phyloP scores from a whole-genome alignment of 805 yeast genomes.

The Phaffomyces antillensis region DNA sequence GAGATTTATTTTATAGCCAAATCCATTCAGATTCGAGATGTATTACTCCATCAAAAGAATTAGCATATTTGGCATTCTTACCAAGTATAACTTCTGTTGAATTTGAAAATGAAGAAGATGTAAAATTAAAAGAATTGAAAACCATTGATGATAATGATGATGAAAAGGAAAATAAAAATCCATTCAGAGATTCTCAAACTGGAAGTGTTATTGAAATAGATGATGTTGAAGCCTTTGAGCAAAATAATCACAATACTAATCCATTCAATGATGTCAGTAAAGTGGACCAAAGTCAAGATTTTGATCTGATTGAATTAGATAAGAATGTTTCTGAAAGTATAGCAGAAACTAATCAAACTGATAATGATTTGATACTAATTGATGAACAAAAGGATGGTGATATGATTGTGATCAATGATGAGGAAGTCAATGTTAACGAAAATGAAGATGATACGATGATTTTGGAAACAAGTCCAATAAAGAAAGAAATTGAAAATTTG shows the following conservation, averaged over 20 bases:
- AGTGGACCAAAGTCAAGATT: background rate
- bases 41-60: constrained; percentile 74
- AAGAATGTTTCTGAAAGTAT: too few relatives aligned
- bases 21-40: constrained; percentile 53
- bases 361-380: background rate
- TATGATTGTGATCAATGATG: constrained; percentile 17
- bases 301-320: constrained; percentile 6
- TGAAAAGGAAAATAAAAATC: background rate
- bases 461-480: constrained; percentile 1
- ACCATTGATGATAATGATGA: constrained; percentile 1
- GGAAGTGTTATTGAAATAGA: too few relatives aligned
- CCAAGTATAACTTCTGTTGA: constrained; percentile 63
- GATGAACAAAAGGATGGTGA: constrained; percentile 6
- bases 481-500: background rate
- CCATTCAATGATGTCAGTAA: background rate
- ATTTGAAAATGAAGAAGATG: constrained; percentile 26
- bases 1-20: constrained; percentile 63
- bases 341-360: background rate
- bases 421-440: background rate
- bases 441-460: constrained; percentile 3
- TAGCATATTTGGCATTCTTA: constrained; percentile 82
- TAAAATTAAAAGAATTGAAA: background rate
- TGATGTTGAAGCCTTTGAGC: too few relatives aligned
- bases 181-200: too few relatives aligned
- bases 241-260: background rate